Percentiles rank a stretch among this genome's conserved stretches.
Conservation (phyloP, 2,329 filamentous ascomycete species). For the Cladorrhinum sp. region DNA sequence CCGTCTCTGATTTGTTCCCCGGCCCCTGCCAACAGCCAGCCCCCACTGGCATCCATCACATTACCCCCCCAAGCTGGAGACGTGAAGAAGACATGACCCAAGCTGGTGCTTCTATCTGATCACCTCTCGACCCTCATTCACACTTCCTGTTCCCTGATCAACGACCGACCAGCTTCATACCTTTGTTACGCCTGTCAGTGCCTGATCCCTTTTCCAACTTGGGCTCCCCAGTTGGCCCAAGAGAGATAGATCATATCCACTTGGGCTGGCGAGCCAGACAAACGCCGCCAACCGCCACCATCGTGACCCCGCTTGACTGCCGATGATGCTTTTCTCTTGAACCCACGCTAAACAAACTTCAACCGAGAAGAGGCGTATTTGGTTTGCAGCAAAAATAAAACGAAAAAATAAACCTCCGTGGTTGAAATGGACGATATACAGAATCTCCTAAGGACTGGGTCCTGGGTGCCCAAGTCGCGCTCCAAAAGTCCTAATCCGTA, state of each 20-base stretch:
- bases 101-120: neutral
- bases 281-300: neutral
- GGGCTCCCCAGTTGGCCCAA: neutral
- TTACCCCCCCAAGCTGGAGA: neutral
- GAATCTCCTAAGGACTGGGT: constrained; percentile 48
- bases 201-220: too few relatives aligned
- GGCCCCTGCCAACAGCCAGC: neutral
- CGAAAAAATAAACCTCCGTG: constrained; percentile 39
- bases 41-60: neutral
- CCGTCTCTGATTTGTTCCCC: neutral
- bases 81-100: neutral
- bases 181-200: too few relatives aligned
- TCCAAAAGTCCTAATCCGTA: constrained; percentile 38
- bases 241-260: neutral
- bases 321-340: constrained; percentile 1
- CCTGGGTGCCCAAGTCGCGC: constrained; percentile 47
- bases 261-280: neutral
- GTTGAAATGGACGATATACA: constrained; percentile 44
- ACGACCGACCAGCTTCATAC: neutral
- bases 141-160: neutral
- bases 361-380: neutral
- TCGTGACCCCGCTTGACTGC: neutral
- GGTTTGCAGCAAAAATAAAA: neutral
- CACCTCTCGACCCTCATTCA: neutral
- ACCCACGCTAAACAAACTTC: neutral